Percentiles rank a stretch among this genome's conserved stretches.
Conservation (phyloP, 768 basidiomycete genomes). For the Rhizopogon roseolus region DNA sequence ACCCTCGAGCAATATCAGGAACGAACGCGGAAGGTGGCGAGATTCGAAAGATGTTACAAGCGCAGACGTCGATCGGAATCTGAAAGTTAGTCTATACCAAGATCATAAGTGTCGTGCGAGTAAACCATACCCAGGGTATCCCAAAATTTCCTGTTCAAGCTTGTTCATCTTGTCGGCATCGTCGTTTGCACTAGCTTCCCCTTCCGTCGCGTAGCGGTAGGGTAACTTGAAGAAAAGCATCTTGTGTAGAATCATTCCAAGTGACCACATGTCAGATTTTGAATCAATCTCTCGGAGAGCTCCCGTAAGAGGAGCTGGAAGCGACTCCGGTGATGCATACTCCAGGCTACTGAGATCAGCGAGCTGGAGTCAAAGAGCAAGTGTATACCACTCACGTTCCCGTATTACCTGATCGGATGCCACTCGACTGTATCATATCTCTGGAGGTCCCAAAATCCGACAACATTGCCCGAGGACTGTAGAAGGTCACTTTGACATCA, state of each 20-base stretch:
- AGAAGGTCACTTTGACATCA: neutral
- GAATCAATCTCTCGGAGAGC: constrained; percentile 70
- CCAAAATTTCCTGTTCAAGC: constrained; percentile 68
- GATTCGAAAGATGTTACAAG: constrained; percentile 57
- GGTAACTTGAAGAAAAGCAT: constrained; percentile 89
- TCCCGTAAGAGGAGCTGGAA: constrained; percentile 64
- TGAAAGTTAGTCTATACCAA: constrained; percentile 13
- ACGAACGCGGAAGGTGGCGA: constrained; percentile 67
- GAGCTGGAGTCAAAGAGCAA: neutral
- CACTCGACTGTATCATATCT: constrained; percentile 73
- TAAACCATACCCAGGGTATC: constrained; percentile 63
- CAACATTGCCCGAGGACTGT: constrained; percentile 87
- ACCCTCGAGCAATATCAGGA: constrained; percentile 67
- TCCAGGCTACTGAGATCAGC: constrained; percentile 51
- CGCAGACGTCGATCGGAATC: constrained; percentile 47
- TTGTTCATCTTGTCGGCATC: constrained; percentile 62
- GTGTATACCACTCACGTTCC: constrained; percentile 63
- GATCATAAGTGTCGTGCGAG: neutral
- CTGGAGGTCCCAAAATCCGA: constrained; percentile 95
- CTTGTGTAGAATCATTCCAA: constrained; percentile 95
- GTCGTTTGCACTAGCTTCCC: constrained; percentile 44
- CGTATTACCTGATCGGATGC: constrained; percentile 83
- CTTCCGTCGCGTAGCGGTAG: constrained; percentile 66
- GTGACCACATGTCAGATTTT: constrained; percentile 94
- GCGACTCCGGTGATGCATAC: constrained; percentile 85